Base-by-base conservation (phyloP, 805 yeast genomes). In the Yamadazyma insecticola region DNA sequence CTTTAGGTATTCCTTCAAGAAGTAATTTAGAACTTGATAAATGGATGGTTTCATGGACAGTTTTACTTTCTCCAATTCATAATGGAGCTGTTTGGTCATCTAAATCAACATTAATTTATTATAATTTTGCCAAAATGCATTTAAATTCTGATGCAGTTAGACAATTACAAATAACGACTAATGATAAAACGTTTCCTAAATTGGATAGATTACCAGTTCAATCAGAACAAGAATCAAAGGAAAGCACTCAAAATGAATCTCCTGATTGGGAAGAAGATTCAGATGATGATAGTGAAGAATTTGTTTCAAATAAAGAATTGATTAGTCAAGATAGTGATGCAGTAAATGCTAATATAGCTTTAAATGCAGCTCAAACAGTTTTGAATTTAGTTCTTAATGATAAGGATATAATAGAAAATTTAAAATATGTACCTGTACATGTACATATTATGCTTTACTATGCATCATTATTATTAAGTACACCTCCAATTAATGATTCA, bases 31-130 rank as follows among this genome's bases (percentile, higher is more conserved):
- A 78, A 36, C 54, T 80, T 22, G 88, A 80, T 46, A 77, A 72
- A 51, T 80, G 88, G 88, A 80, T 80, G 85, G 84, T 80, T 4
- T 78, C 80, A 13, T 80, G 88, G 88, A 77, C 88, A 0, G 83
- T 81, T 8, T 52, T 79, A 24, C 55, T 80, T 13, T 73, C 82
- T 3, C 82, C 84, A 1, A 67, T 74, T 28, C 67, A 67, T 29
- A 73, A 77, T 22, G 70, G 70, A 2, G 55, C 67, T 0, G 68
- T 66, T 8, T 80, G 88, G 88, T 74, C 82, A 7, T 71, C 82
- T 1, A 80, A 80, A 44, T 76, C 83, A 1, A 78, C 86, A 0
- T 58, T 80, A 36, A 73, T 80, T 25, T 81, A 80, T 47, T 80
- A 80, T 47, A 79, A 80, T 46, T 80, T 79, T 61, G 88, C 88